These are phyloP conservation scores for Schizophyllum commune DNA, from an alignment of 1,284 basidiomycete genomes.

Conservation along the genomic window DNA sequence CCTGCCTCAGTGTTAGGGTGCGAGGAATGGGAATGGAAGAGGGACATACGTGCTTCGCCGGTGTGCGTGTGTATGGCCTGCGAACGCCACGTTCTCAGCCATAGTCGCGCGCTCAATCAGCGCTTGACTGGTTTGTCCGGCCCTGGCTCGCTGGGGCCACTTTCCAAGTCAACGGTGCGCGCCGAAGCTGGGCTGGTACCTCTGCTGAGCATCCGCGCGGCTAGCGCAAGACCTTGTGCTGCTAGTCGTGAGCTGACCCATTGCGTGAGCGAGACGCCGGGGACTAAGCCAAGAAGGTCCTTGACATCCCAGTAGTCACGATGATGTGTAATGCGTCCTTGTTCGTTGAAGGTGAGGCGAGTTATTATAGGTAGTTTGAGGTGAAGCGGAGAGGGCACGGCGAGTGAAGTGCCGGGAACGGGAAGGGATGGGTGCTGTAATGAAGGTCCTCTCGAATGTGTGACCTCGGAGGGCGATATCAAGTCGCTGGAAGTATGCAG, in stretches of 20 bases:
- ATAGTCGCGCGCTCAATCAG: neutral
- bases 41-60: neutral
- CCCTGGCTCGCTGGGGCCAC: neutral
- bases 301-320: conserved; percentile 70
- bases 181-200: neutral
- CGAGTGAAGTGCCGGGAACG: conserved; percentile 44
- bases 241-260: conserved; percentile 59
- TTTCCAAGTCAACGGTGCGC: neutral
- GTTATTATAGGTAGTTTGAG: conserved; percentile 60
- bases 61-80: neutral
- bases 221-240: conserved; percentile 45
- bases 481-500: conserved; percentile 2
- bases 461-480: conserved; percentile 22
- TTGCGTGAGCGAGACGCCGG: conserved; percentile 54
- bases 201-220: conserved; percentile 13
- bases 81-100: neutral
- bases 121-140: neutral
- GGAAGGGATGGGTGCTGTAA: conserved; percentile 30
- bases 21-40: neutral
- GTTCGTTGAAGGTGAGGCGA: conserved; percentile 66
- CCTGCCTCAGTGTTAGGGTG: neutral
- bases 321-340: conserved; percentile 63
- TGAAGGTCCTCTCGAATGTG: conserved; percentile 11
- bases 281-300: conserved; percentile 60
- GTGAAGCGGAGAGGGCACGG: conserved; percentile 62